phyloP scores from a whole-genome alignment of 2,329 filamentous ascomycete species.

The Xylaria sp. region DNA sequence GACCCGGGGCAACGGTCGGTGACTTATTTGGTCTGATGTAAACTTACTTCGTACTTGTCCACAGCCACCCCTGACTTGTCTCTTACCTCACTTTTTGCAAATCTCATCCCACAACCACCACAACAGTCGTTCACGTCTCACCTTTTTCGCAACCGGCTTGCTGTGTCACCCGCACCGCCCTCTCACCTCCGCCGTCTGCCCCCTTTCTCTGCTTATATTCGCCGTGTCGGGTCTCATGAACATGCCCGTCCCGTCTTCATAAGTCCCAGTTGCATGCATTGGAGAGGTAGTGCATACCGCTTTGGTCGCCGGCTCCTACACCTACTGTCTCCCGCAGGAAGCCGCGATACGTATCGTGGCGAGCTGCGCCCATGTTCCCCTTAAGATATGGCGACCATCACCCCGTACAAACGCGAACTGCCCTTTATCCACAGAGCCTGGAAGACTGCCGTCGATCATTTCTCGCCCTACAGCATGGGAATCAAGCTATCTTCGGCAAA shows the following conservation, averaged over 20 bases:
- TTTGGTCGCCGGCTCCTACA: conserved; percentile 10
- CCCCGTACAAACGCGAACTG: conserved; percentile 50
- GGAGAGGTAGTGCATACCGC: conserved; percentile 19
- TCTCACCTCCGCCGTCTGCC: neutral
- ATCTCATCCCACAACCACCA: conserved; percentile 20
- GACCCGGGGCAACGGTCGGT: neutral
- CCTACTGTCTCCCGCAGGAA: conserved; percentile 21
- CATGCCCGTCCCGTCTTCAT: conserved; percentile 26
- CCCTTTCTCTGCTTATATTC: neutral
- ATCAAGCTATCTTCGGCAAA: conserved; percentile 45
- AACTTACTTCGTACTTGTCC: conserved; percentile 18
- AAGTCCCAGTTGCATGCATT: conserved; percentile 29
- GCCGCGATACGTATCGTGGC: conserved; percentile 32
- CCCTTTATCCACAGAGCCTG: conserved; percentile 60
- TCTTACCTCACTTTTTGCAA: conserved; percentile 15
- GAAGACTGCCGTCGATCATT: conserved; percentile 50
- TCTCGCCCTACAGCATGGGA: conserved; percentile 47
- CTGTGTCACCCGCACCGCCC: neutral
- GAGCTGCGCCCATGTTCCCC: conserved; percentile 39
- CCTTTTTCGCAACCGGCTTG: neutral
- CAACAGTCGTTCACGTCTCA: conserved; percentile 3
- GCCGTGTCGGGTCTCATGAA: conserved; percentile 17
- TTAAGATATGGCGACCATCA: conserved; percentile 52
- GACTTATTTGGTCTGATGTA: conserved; percentile 10
- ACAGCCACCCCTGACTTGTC: conserved; percentile 17